Conservation (phyloP, 495 filamentous ascomycete genomes). For the Barbatosphaeria neglecta region DNA sequence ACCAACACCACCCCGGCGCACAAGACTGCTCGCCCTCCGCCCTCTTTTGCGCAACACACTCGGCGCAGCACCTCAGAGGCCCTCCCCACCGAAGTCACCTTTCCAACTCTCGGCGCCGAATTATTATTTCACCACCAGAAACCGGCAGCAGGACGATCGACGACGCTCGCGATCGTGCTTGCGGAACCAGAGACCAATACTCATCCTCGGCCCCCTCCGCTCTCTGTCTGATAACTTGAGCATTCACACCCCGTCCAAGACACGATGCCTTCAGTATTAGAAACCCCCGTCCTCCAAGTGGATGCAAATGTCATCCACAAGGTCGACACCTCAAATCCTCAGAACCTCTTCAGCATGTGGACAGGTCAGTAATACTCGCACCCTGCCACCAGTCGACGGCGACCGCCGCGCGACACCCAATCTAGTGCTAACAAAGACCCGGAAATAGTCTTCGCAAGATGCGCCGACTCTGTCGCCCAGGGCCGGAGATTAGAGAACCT, state of each 20-base stretch:
- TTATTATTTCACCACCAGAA: too few relatives aligned
- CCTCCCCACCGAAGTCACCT: too few relatives aligned
- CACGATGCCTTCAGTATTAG: constrained; percentile 24
- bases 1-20: too few relatives aligned
- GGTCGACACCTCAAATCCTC: constrained; percentile 82
- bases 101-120: too few relatives aligned
- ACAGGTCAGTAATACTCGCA: constrained; percentile 59
- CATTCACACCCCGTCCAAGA: constrained; percentile 3
- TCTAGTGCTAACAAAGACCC: too few relatives aligned
- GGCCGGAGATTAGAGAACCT: constrained; percentile 89
- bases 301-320: constrained; percentile 82
- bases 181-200: constrained; percentile 8
- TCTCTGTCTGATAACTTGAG: constrained; percentile 20
- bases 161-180: constrained; percentile 11
- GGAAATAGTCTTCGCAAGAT: constrained; percentile 80
- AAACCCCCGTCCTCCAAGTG: constrained; percentile 56
- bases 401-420: too few relatives aligned
- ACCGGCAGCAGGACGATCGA: too few relatives aligned
- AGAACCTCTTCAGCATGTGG: constrained; percentile 97
- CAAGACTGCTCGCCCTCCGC: too few relatives aligned
- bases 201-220: constrained; percentile 5
- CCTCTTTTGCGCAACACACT: too few relatives aligned
- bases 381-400: constrained; percentile 2
- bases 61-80: too few relatives aligned
- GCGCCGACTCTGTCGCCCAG: constrained; percentile 87